phyloP scores from a whole-genome alignment of 306 rosid species.

The Ceratonia siliqua region DNA sequence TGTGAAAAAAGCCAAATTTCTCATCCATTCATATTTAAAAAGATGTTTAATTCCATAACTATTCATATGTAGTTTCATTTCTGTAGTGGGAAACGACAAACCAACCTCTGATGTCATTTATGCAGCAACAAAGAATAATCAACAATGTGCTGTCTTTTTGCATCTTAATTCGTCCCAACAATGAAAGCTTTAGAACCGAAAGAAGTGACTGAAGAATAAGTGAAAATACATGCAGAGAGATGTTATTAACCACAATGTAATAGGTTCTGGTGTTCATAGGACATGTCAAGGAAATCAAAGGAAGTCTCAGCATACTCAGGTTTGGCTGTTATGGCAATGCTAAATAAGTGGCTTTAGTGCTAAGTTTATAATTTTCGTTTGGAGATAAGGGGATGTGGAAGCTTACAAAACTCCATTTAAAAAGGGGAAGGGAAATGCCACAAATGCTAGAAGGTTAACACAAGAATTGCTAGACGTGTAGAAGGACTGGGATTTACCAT shows the following conservation, averaged over 20 bases:
- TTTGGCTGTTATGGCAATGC: background rate
- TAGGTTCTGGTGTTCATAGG: background rate
- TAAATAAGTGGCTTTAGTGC: background rate
- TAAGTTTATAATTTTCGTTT: background rate
- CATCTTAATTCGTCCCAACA: background rate
- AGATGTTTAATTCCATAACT: conserved; percentile 33
- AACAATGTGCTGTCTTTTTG: conserved; percentile 21
- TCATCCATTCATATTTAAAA: conserved; percentile 43
- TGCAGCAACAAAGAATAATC: conserved; percentile 7
- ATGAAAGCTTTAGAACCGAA: background rate
- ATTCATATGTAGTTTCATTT: conserved; percentile 23
- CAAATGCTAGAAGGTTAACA: conserved; percentile 4
- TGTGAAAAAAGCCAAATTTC: conserved; percentile 32
- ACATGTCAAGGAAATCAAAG: background rate
- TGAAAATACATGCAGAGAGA: conserved; percentile 15
- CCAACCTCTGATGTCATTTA: conserved; percentile 39
- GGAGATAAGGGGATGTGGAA: background rate
- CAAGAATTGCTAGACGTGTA: background rate
- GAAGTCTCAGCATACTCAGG: background rate
- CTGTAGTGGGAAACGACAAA: conserved; percentile 42
- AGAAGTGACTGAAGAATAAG: background rate
- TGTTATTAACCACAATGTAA: conserved; percentile 11
- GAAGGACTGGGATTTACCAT: conserved; percentile 6
- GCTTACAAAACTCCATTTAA: background rate
- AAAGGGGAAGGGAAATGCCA: background rate